A percentile compares a stretch with the other conserved stretches of the same genome.
Conservation (phyloP, 2,329 filamentous ascomycete species). For the Pseudogymnoascus sp. region DNA sequence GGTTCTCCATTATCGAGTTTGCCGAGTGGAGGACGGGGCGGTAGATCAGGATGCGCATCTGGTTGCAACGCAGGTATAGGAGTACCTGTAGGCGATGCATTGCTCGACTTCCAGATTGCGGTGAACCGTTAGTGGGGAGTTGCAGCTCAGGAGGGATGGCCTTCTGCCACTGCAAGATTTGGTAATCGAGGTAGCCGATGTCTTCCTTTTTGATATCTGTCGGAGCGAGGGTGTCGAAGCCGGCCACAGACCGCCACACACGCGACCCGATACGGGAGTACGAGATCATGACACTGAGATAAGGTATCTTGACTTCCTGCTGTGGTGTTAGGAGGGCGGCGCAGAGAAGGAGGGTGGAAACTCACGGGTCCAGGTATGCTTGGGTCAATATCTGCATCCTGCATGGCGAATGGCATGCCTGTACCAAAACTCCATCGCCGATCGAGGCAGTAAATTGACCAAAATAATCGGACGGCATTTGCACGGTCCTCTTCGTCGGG, state of each 20-base stretch:
- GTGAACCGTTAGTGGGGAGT: conserved; percentile 45
- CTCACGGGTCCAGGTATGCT: conserved; percentile 71
- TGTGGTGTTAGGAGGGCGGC: conserved; percentile 13
- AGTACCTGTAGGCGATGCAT: conserved; percentile 70
- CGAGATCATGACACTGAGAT: conserved; percentile 74
- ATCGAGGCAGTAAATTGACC: conserved; percentile 80
- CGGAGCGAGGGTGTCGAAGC: conserved; percentile 42
- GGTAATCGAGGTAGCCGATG: conserved; percentile 72
- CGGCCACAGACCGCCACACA: conserved; percentile 75
- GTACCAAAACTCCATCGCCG: conserved; percentile 85
- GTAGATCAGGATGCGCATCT: conserved; percentile 84
- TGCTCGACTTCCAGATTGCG: conserved; percentile 31
- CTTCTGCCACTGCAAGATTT: conserved; percentile 82
- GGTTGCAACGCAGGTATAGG: conserved; percentile 79
- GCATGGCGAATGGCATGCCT: conserved; percentile 75
- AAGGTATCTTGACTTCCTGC: conserved; percentile 41
- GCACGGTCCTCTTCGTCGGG: conserved; percentile 60
- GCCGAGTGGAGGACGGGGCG: conserved; percentile 80
- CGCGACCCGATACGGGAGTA: conserved; percentile 79
- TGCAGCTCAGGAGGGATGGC: conserved; percentile 57
- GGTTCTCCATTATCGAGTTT: conserved; percentile 72
- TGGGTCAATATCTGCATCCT: conserved; percentile 79
- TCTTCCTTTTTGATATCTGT: conserved; percentile 61
- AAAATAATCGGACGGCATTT: conserved; percentile 67
- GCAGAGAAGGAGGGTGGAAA: conserved; percentile 15